Percentiles rank a stretch among this genome's conserved stretches.
Conservation (phyloP, 1,139 yeast species). For the Pichia cactophila region DNA sequence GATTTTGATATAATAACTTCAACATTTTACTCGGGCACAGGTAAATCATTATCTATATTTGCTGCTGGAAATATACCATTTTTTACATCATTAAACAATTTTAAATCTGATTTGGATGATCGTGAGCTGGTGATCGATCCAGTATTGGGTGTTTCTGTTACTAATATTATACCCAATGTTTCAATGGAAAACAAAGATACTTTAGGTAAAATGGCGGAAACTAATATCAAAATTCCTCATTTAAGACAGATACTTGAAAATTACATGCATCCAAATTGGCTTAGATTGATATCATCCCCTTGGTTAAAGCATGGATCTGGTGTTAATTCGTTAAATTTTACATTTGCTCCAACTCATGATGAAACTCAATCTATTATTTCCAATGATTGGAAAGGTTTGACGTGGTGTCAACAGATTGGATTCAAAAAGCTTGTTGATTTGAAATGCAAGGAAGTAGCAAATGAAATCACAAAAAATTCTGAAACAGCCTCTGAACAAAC, state of each 20-base stretch:
- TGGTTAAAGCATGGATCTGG: conserved; percentile 64
- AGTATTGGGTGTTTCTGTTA: conserved; percentile 39
- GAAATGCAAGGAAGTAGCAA: conserved; percentile 20
- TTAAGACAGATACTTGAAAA: conserved; percentile 58
- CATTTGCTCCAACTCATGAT: conserved; percentile 77
- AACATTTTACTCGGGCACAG: conserved; percentile 50
- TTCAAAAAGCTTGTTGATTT: conserved; percentile 39
- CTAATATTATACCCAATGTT: conserved; percentile 52
- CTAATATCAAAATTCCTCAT: conserved; percentile 49
- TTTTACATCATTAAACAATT: conserved; percentile 55
- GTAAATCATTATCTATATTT: conserved; percentile 51
- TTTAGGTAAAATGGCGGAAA: conserved; percentile 32
- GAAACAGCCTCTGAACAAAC: conserved; percentile 7
- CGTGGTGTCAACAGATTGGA: conserved; percentile 78
- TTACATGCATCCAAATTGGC: conserved; percentile 84
- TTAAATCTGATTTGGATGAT: conserved; percentile 60
- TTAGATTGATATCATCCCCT: conserved; percentile 68
- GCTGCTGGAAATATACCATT: conserved; percentile 45
- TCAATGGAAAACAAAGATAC: conserved; percentile 28
- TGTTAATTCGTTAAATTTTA: conserved; percentile 40
- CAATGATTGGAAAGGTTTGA: conserved; percentile 52
- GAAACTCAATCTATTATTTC: conserved; percentile 63
- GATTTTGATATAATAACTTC: conserved; percentile 66
- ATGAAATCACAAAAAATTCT: not conserved
- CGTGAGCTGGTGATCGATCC: conserved; percentile 55